These are phyloP conservation scores for Verticillium longisporum DNA, from an alignment of 2,329 filamentous ascomycete species.

Conservation along the genomic window DNA sequence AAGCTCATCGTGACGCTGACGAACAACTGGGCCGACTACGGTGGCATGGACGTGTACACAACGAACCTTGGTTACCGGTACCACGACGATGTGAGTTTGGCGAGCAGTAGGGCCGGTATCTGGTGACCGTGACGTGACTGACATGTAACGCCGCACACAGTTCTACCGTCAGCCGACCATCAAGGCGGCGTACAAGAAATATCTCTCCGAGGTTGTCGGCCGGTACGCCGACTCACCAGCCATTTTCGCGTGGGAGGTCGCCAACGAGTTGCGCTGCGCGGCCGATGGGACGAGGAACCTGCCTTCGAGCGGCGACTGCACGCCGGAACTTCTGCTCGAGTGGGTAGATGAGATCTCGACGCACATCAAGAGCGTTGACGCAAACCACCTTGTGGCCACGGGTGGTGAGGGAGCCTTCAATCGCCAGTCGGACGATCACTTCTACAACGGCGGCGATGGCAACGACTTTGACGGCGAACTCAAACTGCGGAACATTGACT, in stretches of 20 bases:
- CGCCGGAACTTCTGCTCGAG: slow-evolving; percentile 30
- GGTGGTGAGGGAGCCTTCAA: slow-evolving; percentile 55
- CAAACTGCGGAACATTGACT: slow-evolving; percentile 40
- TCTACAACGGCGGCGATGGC: slow-evolving; percentile 40
- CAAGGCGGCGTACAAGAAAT: slow-evolving; percentile 47
- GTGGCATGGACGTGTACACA: slow-evolving; percentile 55
- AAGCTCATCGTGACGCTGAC: slow-evolving; percentile 48
- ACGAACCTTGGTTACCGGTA: slow-evolving; percentile 45
- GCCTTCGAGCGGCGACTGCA: slow-evolving; percentile 30
- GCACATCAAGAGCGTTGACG: slow-evolving; percentile 45
- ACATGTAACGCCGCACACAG: slow-evolving; percentile 13
- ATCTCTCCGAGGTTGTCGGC: slow-evolving; percentile 52
- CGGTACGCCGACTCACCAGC: slow-evolving; percentile 52
- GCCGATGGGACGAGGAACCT: slow-evolving; percentile 38
- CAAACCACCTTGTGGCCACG: slow-evolving; percentile 45
- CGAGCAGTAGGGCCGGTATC: not conserved
- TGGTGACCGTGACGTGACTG: too few relatives aligned
- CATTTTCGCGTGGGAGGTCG: slow-evolving; percentile 62
- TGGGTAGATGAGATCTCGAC: slow-evolving; percentile 50
- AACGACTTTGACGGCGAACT: slow-evolving; percentile 47
- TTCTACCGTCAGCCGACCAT: slow-evolving; percentile 43
- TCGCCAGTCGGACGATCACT: slow-evolving; percentile 30
- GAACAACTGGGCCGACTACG: slow-evolving; percentile 54
- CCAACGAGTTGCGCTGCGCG: slow-evolving; percentile 51
- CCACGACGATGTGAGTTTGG: slow-evolving; percentile 37